Conservation (phyloP, 495 filamentous ascomycete species). For the Hypoxylon fragiforme region DNA sequence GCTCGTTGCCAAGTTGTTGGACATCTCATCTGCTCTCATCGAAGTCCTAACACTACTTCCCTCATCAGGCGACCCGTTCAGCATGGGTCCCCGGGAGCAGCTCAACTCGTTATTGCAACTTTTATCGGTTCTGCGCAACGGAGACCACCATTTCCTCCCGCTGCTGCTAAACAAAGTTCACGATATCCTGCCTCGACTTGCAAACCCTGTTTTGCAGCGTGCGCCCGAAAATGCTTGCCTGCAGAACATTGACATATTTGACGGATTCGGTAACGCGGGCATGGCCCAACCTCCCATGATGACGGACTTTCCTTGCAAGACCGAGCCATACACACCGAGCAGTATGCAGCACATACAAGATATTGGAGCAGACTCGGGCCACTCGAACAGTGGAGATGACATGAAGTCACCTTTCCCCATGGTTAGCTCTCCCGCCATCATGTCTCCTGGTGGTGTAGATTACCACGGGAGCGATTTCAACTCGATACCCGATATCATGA, state of each 20-base stretch:
- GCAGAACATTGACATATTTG: constrained; percentile 59
- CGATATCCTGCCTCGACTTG: constrained; percentile 64
- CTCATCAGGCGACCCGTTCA: constrained; percentile 60
- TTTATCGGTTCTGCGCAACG: constrained; percentile 68
- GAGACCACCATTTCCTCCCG: constrained; percentile 70
- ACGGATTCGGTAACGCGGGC: constrained; percentile 57
- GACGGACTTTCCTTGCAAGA: constrained; percentile 39
- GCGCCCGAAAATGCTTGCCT: constrained; percentile 51
- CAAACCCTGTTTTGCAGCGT: constrained; percentile 57
- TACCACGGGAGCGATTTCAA: constrained; percentile 44
- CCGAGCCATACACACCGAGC: constrained; percentile 36
- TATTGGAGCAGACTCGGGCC: constrained; percentile 43
- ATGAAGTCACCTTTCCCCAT: constrained; percentile 50
- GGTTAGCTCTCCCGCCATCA: constrained; percentile 47
- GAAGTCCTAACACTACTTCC: constrained; percentile 72
- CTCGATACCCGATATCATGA: constrained; percentile 53
- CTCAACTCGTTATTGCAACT: constrained; percentile 70
- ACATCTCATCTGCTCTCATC: constrained; percentile 70
- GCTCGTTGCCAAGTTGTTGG: constrained; percentile 75
- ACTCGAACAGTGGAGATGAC: constrained; percentile 44
- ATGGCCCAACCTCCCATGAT: constrained; percentile 49
- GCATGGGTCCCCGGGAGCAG: constrained; percentile 69
- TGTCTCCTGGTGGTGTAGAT: constrained; percentile 50
- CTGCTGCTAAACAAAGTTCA: constrained; percentile 70
- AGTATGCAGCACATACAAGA: constrained; percentile 47